These are phyloP conservation scores for Debaryomyces hansenii DNA, from an alignment of 805 yeast genomes.

Conservation along the genomic window DNA sequence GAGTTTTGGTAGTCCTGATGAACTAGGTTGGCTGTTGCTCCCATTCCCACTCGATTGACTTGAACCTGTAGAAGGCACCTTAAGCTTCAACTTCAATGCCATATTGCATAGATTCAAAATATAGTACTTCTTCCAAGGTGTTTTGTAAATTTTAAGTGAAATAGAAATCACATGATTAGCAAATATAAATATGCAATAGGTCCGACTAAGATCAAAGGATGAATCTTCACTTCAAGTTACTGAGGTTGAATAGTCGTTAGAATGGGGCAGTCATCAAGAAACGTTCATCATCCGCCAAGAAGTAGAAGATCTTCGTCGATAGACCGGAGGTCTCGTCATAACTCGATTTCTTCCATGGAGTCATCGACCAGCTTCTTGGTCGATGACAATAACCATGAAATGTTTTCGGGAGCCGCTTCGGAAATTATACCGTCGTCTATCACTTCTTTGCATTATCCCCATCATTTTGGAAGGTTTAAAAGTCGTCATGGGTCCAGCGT, in stretches of 20 bases:
- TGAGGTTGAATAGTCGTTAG: neutral
- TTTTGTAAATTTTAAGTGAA: too few species aligned
- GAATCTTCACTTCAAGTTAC: too few species aligned
- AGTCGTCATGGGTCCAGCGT: slow-evolving; percentile 15
- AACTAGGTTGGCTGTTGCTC: neutral
- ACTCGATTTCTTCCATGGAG: slow-evolving; percentile 34
- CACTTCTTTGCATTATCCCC: slow-evolving; percentile 72
- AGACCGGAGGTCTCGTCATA: slow-evolving; percentile 20
- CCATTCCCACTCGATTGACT: slow-evolving; percentile 2
- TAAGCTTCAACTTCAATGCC: slow-evolving; percentile 23
- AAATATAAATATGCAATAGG: too few species aligned
- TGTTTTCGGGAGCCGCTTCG: slow-evolving; percentile 76
- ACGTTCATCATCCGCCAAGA: slow-evolving; percentile 1
- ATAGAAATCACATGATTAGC: too few species aligned
- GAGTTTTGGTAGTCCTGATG: slow-evolving; percentile 10
- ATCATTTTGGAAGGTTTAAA: slow-evolving; percentile 40
- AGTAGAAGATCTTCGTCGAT: slow-evolving; percentile 25
- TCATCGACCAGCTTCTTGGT: slow-evolving; percentile 23
- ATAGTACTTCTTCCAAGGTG: too few species aligned
- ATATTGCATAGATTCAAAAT: slow-evolving; percentile 2
- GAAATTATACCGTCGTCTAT: slow-evolving; percentile 77
- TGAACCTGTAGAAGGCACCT: slow-evolving; percentile 12
- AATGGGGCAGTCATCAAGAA: slow-evolving; percentile 3
- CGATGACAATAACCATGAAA: slow-evolving; percentile 68
- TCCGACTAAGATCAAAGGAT: too few species aligned